Base-by-base conservation (phyloP, 768 basidiomycete genomes). In the Termitomyces heimii region DNA sequence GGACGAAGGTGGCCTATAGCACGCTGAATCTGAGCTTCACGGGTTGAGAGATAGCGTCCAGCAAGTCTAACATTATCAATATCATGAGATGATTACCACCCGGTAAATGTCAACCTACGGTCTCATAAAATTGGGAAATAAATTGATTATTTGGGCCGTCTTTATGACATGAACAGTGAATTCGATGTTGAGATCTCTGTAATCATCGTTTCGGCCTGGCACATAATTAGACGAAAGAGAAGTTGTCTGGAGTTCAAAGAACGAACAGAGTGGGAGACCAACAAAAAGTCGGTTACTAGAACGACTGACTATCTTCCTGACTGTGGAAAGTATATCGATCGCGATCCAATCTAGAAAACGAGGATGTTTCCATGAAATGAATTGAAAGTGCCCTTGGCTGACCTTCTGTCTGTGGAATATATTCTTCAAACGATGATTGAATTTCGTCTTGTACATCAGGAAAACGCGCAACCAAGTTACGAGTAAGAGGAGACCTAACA, bases 371-470 rank as follows among this genome's bases (percentile, higher is more conserved):
- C 24, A 40, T 1, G 13, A 37, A 29, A 9, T n/a, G 13, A 29
- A 18, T 29, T 16, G 14, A 5, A 24, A n/a, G 14, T 4, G 14
- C 35, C 16, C 1, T 37, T 13, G 35, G 35, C 6, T 16, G 16
- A 37, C 35, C 35, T 37, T 37, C 14, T 37, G 35, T 16, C 5
- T 56, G 43, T 29, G 70, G 69, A 7, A 83, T 68, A 32, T 68
- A 60, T 0, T 77, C 77, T 2, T 65, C 60, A 52, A 82, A 77
- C 1, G 81, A 69, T 0, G 65, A 54, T 2, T 63, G 43, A 24
- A 82, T 66, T 55, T 85, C 84, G 18, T 79, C 75, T 5, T 68
- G 71, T 18, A 84, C 62, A 20, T 73, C 70, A 0, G 73, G 68
- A 55, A 75, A 76, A 2, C 75, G 58, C 1, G 48, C 55, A 0